Evolutionary conservation across 129 eudicot species (phyloP).

Genomic region (Chrysanthemum seticuspe): DNA sequence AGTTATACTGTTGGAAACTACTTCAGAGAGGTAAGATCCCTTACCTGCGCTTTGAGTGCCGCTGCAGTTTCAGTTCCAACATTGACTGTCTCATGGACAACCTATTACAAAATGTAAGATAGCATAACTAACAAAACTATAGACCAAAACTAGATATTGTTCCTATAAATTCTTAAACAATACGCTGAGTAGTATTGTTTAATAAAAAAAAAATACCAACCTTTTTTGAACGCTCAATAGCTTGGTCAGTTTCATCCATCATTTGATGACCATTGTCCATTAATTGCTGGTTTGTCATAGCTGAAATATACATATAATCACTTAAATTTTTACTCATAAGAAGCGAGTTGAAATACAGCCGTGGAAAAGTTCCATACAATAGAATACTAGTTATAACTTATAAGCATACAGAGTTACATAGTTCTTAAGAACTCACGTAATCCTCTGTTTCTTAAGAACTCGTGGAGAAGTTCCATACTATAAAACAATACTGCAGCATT

Average conservation of each 20-base stretch:
- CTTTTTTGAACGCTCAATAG: slow-evolving; percentile 87
- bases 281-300: slow-evolving; percentile 86
- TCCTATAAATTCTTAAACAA: background rate
- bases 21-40: slow-evolving; percentile 14
- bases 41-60: slow-evolving; percentile 88
- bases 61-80: slow-evolving; percentile 98
- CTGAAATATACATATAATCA: slow-evolving; percentile 42
- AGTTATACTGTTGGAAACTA: slow-evolving; percentile 10
- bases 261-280: slow-evolving; percentile 76
- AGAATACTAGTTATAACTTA: too few species aligned
- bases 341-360: slow-evolving; percentile 5
- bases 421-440: too few species aligned
- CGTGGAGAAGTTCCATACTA: background rate
- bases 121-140: background rate
- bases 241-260: slow-evolving; percentile 99
- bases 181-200: background rate
- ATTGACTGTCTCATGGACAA: slow-evolving; percentile 75
- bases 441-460: too few species aligned
- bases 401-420: too few species aligned
- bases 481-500: too few species aligned
- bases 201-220: slow-evolving; percentile 34
- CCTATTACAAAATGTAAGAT: slow-evolving; percentile 38
- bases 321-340: slow-evolving; percentile 7
- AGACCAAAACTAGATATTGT: background rate
- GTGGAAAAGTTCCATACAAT: too few species aligned